Evolutionary conservation across 768 basidiomycete species (phyloP).

Genomic region (Amanita inopinata): DNA sequence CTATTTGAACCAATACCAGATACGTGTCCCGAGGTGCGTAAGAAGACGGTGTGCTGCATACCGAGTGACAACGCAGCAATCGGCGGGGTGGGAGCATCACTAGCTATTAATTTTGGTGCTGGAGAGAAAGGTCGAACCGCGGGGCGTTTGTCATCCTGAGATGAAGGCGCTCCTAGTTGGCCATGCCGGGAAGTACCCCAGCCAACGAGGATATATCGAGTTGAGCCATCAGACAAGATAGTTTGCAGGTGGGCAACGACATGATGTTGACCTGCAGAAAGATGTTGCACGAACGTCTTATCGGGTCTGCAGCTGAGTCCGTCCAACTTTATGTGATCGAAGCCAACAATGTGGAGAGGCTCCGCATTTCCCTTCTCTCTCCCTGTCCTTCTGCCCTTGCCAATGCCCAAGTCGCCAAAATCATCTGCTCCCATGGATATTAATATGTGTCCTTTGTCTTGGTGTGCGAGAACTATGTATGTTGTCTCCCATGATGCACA

Average conservation of each 20-base stretch:
- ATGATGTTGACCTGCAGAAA: slow-evolving; percentile 68
- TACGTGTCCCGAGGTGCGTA: slow-evolving; percentile 46
- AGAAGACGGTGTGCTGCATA: slow-evolving; percentile 37
- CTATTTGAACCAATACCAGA: slow-evolving; percentile 58
- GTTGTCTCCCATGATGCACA: slow-evolving; percentile 81
- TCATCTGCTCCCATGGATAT: slow-evolving; percentile 81
- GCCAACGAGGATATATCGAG: slow-evolving; percentile 36
- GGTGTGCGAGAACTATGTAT: slow-evolving; percentile 50
- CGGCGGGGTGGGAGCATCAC: slow-evolving; percentile 20
- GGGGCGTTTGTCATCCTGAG: slow-evolving; percentile 15
- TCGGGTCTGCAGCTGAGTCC: slow-evolving; percentile 16
- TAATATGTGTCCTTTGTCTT: slow-evolving; percentile 37
- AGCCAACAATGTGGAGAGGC: slow-evolving; percentile 31
- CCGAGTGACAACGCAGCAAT: slow-evolving; percentile 28
- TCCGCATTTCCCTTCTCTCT: slow-evolving; percentile 11
- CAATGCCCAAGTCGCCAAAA: slow-evolving; percentile 71
- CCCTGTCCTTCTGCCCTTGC: slow-evolving; percentile 18
- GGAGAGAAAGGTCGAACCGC: slow-evolving; percentile 18
- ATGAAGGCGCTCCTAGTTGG: slow-evolving; percentile 49
- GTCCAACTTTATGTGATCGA: slow-evolving; percentile 28
- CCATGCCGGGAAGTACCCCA: slow-evolving; percentile 87
- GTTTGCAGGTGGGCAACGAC: slow-evolving; percentile 39
- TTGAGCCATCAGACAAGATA: slow-evolving; percentile 14
- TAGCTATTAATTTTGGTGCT: slow-evolving; percentile 25
- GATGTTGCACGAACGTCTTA: slow-evolving; percentile 24